Evolutionary conservation across 1,139 yeast species (phyloP), one percentile per base, ranked within the genome.

Genomic region (Hyphopichia fennica): DNA sequence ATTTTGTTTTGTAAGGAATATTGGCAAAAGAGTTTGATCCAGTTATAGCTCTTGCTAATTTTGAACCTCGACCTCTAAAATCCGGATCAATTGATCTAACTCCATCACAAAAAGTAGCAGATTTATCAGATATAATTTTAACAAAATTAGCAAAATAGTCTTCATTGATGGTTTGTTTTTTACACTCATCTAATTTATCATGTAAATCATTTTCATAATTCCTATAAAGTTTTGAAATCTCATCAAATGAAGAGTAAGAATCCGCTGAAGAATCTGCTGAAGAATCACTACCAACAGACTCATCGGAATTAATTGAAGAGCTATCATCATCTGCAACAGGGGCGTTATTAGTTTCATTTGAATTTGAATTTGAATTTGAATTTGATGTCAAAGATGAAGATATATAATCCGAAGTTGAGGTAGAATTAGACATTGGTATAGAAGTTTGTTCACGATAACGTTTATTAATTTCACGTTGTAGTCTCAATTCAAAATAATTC

Each of bases 401-500:
- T n/a, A n/a, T n/a, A n/a, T n/a, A n/a, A n/a, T n/a, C n/a, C n/a
- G n/a, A n/a, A 22, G 25, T 22, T 22, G 25, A 22, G 9, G 7
- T 7, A 7, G 7, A 7, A 22, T 22, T 10, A 7, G 7, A 7
- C 25, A 22, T 22, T 7, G 25, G 25, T 7, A 7, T 22, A 22
- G 25, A 22, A 7, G 32, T 29, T 16, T 15, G 11, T 4, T 17
- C 16, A 8, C 4, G 34, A 41, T 54, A 54, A 35, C 50, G 40
- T 13, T 33, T 37, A 23, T 63, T 58, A 29, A 69, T 48, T 36
- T 49, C 52, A 4, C 47, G 45, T 28, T 56, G 53, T 37, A 70
- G 52, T 2, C 62, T 54, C 6, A 56, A 46, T 55, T 84, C 89
- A 58, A 81, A 82, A 15, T 64, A 56, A 42, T 63, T 69, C 81